phyloP scores from a whole-genome alignment of 805 yeast species.

The Saturnispora galanensis region DNA sequence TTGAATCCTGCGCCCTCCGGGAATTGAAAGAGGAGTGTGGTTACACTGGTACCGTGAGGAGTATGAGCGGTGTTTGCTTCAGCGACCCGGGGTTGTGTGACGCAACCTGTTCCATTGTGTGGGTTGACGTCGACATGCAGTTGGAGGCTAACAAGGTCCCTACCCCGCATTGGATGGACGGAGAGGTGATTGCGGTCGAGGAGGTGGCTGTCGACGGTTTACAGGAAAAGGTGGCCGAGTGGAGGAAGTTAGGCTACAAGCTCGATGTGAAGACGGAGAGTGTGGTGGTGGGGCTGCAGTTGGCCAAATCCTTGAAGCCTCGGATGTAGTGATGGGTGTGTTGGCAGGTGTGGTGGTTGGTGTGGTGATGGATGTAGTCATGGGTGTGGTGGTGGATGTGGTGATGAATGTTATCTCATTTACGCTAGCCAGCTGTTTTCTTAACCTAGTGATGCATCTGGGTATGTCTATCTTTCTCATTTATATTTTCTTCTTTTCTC shows the following conservation, averaged over 20 bases:
- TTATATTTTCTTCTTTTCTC: too few species aligned
- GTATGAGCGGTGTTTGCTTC: slow-evolving; percentile 21
- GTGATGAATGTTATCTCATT: too few species aligned
- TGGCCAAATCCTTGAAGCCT: neutral
- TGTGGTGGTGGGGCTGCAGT: slow-evolving; percentile 58
- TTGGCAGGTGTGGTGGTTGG: too few species aligned
- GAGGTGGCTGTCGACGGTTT: slow-evolving; percentile 53
- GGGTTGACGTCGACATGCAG: slow-evolving; percentile 63
- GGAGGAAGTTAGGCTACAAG: slow-evolving; percentile 57
- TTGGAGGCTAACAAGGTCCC: slow-evolving; percentile 63
- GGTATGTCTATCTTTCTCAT: too few species aligned
- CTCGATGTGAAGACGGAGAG: slow-evolving; percentile 85
- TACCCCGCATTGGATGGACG: slow-evolving; percentile 69
- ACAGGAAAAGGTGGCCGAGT: slow-evolving; percentile 40
- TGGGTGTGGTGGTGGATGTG: too few species aligned
- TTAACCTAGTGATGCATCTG: too few species aligned
- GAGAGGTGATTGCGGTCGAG: slow-evolving; percentile 88
- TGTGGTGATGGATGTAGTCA: too few species aligned
- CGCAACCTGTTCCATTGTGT: slow-evolving; percentile 74
- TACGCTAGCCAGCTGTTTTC: too few species aligned
- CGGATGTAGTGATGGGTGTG: too few species aligned
- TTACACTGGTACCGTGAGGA: slow-evolving; percentile 48
- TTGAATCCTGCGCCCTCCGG: slow-evolving; percentile 74
- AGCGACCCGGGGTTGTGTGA: slow-evolving; percentile 72
- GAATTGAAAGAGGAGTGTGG: slow-evolving; percentile 93